These are phyloP conservation scores for Penicillium sclerotiorum DNA, from an alignment of 2,329 filamentous ascomycete genomes.

Conservation along the genomic window DNA sequence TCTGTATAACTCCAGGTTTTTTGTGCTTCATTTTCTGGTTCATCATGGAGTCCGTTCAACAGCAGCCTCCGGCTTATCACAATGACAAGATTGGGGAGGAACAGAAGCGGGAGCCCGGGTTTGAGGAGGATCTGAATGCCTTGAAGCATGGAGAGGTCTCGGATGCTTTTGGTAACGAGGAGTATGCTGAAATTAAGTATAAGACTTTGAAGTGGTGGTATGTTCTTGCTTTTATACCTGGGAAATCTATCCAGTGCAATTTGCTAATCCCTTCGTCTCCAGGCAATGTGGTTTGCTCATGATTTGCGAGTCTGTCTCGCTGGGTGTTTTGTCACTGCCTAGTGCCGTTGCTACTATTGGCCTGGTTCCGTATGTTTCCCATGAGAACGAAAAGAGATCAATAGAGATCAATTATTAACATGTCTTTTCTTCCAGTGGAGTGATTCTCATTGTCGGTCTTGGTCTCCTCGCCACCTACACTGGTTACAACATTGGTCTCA, in stretches of 20 bases:
- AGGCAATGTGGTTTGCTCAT: conserved; percentile 30
- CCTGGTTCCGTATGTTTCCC: conserved; percentile 18
- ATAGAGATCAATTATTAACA: neutral
- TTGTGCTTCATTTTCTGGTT: neutral
- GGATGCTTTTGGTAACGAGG: conserved; percentile 29
- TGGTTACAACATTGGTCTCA: conserved; percentile 62
- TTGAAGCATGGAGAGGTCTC: conserved; percentile 26
- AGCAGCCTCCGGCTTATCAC: conserved; percentile 19
- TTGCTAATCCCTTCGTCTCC: neutral
- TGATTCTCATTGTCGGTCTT: conserved; percentile 57
- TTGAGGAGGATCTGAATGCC: conserved; percentile 19
- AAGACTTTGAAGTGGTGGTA: conserved; percentile 31
- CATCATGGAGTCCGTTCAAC: conserved; percentile 20
- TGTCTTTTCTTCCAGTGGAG: conserved; percentile 38
- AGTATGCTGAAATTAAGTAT: conserved; percentile 29
- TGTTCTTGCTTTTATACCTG: conserved; percentile 4
- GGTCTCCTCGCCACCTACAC: conserved; percentile 61
- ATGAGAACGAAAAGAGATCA: neutral
- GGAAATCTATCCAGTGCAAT: neutral
- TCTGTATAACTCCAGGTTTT: neutral
- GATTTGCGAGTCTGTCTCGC: conserved; percentile 31
- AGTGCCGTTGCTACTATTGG: conserved; percentile 26
- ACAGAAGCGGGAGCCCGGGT: conserved; percentile 13
- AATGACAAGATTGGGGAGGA: conserved; percentile 26
- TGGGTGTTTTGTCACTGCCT: conserved; percentile 28